A percentile compares a stretch with the other conserved stretches of the same genome.
These are phyloP conservation scores for Nothophaeocryptopus gaeumannii DNA, from an alignment of 2,329 filamentous ascomycete species.

Conservation along the genomic window DNA sequence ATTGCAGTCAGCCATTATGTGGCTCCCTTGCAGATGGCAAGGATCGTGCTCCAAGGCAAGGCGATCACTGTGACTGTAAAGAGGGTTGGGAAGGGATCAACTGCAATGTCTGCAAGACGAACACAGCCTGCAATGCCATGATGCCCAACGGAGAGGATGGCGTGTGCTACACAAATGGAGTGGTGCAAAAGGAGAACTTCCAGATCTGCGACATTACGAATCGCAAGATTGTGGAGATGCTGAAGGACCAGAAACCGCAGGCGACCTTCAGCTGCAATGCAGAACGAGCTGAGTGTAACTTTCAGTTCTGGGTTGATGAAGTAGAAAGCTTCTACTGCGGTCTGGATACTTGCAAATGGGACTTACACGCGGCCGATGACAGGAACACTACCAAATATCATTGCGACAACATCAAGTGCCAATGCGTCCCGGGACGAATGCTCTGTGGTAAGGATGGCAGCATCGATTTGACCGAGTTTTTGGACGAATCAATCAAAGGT, in stretches of 20 bases:
- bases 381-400: conserved; percentile 81
- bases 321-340: conserved; percentile 95
- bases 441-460: conserved; percentile 89
- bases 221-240: conserved; percentile 81
- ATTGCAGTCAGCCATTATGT: conserved; percentile 87
- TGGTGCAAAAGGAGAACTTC: conserved; percentile 90
- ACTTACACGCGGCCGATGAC: conserved; percentile 63
- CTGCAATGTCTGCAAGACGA: conserved; percentile 84
- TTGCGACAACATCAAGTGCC: conserved; percentile 81
- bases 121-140: conserved; percentile 81
- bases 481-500: conserved; percentile 77
- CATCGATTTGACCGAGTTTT: conserved; percentile 86
- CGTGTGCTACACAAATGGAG: conserved; percentile 86
- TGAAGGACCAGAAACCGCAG: conserved; percentile 82
- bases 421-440: conserved; percentile 87
- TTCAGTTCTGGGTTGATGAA: conserved; percentile 97
- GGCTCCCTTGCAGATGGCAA: conserved; percentile 79
- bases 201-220: conserved; percentile 99
- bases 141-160: conserved; percentile 73
- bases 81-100: conserved; percentile 96
- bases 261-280: conserved; percentile 90
- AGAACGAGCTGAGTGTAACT: conserved; percentile 76
- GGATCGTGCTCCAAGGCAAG: conserved; percentile 71
- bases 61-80: conserved; percentile 75
- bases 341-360: conserved; percentile 75